Percentiles rank a stretch among this genome's conserved stretches.
Evolutionary conservation across 2,329 filamentous ascomycete species (phyloP).

Genomic region (Ophiocordyceps robertsii): DNA sequence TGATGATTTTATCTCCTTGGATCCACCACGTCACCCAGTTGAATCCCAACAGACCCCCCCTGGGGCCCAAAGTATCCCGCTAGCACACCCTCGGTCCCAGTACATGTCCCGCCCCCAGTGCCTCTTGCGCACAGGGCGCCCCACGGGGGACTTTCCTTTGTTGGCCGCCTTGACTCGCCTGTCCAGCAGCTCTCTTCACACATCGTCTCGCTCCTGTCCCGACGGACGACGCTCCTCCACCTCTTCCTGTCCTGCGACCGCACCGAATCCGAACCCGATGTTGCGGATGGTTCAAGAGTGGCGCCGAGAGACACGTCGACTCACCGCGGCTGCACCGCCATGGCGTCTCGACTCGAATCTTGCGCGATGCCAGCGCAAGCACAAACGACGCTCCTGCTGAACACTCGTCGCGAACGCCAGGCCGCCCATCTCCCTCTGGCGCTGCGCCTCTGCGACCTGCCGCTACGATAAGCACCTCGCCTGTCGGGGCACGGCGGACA

Average conservation of each 20-base stretch:
- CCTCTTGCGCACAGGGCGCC: not conserved
- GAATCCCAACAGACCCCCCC: constrained; percentile 17
- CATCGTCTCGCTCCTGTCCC: not conserved
- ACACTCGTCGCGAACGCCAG: not conserved
- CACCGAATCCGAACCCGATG: too few species aligned
- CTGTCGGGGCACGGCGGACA: not conserved
- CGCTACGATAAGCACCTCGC: constrained; percentile 2
- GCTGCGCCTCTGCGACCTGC: constrained; percentile 1
- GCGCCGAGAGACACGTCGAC: too few species aligned
- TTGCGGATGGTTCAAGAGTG: too few species aligned
- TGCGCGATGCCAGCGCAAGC: not conserved
- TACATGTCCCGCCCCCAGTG: constrained; percentile 3
- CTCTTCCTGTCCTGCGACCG: not conserved
- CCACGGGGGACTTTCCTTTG: constrained; percentile 1
- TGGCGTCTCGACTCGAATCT: too few species aligned
- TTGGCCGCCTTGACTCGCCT: not conserved
- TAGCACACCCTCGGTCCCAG: constrained; percentile 15
- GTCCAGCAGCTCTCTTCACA: not conserved
- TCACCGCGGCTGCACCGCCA: too few species aligned
- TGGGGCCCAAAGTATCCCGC: constrained; percentile 28
- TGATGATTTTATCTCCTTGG: constrained; percentile 25
- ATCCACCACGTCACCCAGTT: constrained; percentile 17
- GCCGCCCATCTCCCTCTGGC: not conserved
- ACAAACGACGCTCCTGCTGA: not conserved
- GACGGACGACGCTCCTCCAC: not conserved